Base-by-base conservation (phyloP, 1,284 basidiomycete species). In the Apiotrichum veenhuisii region DNA sequence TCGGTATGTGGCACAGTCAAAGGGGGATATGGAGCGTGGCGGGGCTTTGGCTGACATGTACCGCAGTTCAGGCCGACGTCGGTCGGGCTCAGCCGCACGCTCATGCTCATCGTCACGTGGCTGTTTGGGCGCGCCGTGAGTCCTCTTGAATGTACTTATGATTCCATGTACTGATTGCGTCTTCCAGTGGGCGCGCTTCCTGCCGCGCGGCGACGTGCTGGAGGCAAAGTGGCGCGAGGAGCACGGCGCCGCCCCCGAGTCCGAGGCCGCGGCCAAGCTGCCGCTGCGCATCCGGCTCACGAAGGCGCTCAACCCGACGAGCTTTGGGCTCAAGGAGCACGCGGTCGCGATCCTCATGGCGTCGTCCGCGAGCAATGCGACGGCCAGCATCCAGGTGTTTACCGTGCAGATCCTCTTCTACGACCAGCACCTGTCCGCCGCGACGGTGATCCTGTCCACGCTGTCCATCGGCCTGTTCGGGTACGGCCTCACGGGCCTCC, bases 391-490 rank as follows among this genome's bases (percentile, higher is more conserved):
- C 18, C 74, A 76, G 52, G 85, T 85, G 63, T 85, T 86, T 61
- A 82, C 84, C 1, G 84, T 84, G 0, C 84, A 85, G 60, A 55
- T 80, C 71, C 53, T 42, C 40, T 86, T 83, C 68, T 86, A 85
- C 67, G 75, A 82, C 57, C 82, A 82, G 8, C 74, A 83, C 38
- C 81, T 84, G 5, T 74, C 78, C 48, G 81, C 82, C 0, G 76
- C 80, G 0, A 86, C 84, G 0, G 85, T 84, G 2, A 75, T 87
- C 22, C 79, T 87, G 9, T 82, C 83, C 0, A 85, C 83, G 0
- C 83, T 87, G 69, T 85, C 84, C 0, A 85, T 85, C 1, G 82
- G 82, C 1, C 81, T 83, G 61, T 85, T 86, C 65, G 85, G 85
- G 74, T 86, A 85, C 64, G 84, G 84, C 10, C 72, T 87, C 2